These are phyloP conservation scores for Smittium mucronatum DNA, from an alignment of 371 early-diverging fungal genomes.

Conservation along the genomic window DNA sequence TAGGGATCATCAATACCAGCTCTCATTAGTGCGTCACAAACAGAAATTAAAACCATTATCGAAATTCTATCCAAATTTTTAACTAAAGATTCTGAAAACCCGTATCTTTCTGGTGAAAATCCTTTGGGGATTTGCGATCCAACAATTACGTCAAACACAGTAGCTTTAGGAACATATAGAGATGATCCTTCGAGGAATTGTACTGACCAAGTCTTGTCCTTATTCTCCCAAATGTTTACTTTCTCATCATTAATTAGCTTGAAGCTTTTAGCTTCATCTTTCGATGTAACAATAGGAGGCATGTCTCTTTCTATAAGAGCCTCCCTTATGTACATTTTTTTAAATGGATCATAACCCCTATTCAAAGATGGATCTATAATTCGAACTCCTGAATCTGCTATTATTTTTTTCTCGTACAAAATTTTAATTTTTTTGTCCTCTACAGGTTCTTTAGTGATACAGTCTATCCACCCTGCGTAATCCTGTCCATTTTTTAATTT, in stretches of 20 bases:
- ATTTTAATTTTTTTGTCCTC: conserved; percentile 77
- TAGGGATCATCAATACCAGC: conserved; percentile 94
- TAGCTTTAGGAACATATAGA: conserved; percentile 85
- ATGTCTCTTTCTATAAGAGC: conserved; percentile 78
- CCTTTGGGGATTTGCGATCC: conserved; percentile 93
- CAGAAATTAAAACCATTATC: conserved; percentile 75
- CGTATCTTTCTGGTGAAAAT: conserved; percentile 85
- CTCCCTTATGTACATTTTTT: conserved; percentile 80
- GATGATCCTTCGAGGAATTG: conserved; percentile 77
- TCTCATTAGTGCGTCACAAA: conserved; percentile 83
- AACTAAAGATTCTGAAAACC: conserved; percentile 81
- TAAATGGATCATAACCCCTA: conserved; percentile 74
- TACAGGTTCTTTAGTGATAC: conserved; percentile 69
- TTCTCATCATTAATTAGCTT: conserved; percentile 69
- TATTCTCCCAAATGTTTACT: conserved; percentile 60
- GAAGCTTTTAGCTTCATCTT: conserved; percentile 85
- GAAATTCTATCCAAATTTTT: conserved; percentile 85
- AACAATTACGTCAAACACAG: conserved; percentile 82
- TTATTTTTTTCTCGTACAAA: conserved; percentile 80
- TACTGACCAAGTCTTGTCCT: conserved; percentile 59
- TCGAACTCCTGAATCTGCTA: conserved; percentile 86
- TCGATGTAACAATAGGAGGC: conserved; percentile 73
- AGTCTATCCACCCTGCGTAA: conserved; percentile 90
- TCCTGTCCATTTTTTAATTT: conserved; percentile 55
- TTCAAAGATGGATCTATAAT: conserved; percentile 80